These are phyloP conservation scores for Cryptosporidium bovis DNA, from an alignment of 169 alveolate species.

Conservation along the genomic window DNA sequence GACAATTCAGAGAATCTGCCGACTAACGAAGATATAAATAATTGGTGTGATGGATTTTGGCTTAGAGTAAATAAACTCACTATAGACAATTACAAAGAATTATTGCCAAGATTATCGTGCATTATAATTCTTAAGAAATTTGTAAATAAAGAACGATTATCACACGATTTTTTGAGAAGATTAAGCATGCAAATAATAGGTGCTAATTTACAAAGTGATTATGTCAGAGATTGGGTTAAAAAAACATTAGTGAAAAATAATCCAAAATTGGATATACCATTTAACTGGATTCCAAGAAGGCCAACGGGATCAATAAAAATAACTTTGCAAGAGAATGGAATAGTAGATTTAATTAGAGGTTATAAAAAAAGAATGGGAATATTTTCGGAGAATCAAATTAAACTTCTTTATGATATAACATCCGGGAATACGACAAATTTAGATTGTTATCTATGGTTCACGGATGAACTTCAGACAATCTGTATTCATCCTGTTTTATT, in stretches of 20 bases:
- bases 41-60: slow-evolving; percentile 66
- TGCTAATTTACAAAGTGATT: slow-evolving; percentile 4
- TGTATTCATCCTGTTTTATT: slow-evolving; percentile 57
- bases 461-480: slow-evolving; percentile 49
- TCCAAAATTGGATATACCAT: slow-evolving; percentile 20
- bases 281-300: slow-evolving; percentile 56
- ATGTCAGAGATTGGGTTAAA: slow-evolving; percentile 65
- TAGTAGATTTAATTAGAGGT: slow-evolving; percentile 3
- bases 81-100: background rate
- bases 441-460: slow-evolving; percentile 62
- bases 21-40: slow-evolving; percentile 1
- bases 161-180: slow-evolving; percentile 54
- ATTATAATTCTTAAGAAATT: slow-evolving; percentile 29
- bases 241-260: slow-evolving; percentile 1
- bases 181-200: slow-evolving; percentile 66
- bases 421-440: slow-evolving; percentile 18
- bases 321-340: slow-evolving; percentile 32
- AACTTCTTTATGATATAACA: slow-evolving; percentile 21
- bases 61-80: slow-evolving; percentile 23
- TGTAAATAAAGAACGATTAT: slow-evolving; percentile 11
- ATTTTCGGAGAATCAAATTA: slow-evolving; percentile 14
- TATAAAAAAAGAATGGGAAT: slow-evolving; percentile 51
- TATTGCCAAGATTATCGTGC: slow-evolving; percentile 53
- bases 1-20: slow-evolving; percentile 26
- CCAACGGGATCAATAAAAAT: slow-evolving; percentile 62